Conservation (phyloP, 306 rosid species). For the Prunus mira region DNA sequence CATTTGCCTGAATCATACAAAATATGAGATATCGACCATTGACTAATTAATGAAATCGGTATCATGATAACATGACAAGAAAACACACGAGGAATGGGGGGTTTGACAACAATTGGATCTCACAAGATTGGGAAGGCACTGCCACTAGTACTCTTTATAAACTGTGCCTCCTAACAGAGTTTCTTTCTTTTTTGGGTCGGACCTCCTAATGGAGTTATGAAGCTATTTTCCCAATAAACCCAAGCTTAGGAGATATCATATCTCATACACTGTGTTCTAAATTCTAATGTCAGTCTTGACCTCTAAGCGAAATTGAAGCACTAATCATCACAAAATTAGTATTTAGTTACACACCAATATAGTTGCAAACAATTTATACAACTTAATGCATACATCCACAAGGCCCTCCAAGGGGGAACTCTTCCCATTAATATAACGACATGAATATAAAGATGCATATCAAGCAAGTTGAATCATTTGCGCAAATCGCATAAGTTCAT, state of each 20-base stretch:
- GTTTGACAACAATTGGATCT: not conserved
- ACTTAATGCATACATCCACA: not conserved
- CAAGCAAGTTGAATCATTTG: constrained; percentile 8
- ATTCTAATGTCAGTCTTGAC: not conserved
- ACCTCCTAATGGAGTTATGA: not conserved
- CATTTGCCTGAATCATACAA: constrained; percentile 26
- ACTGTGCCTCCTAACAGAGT: not conserved
- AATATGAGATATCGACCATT: constrained; percentile 7
- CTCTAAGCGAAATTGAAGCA: not conserved
- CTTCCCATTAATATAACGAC: not conserved
- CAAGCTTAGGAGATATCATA: not conserved
- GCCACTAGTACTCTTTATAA: not conserved
- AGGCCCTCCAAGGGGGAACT: not conserved
- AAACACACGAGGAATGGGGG: not conserved
- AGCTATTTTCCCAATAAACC: not conserved
- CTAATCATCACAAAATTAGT: not conserved
- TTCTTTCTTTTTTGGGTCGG: not conserved
- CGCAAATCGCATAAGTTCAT: not conserved
- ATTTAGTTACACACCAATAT: not conserved
- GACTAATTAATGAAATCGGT: constrained; percentile 14
- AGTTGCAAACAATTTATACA: not conserved
- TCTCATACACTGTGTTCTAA: not conserved
- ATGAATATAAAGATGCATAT: not conserved
- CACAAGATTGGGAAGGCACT: not conserved
- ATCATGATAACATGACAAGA: constrained; percentile 14